Evolutionary conservation across 2,329 filamentous ascomycete species (phyloP).

Genomic region (Aspergillus awamori): DNA sequence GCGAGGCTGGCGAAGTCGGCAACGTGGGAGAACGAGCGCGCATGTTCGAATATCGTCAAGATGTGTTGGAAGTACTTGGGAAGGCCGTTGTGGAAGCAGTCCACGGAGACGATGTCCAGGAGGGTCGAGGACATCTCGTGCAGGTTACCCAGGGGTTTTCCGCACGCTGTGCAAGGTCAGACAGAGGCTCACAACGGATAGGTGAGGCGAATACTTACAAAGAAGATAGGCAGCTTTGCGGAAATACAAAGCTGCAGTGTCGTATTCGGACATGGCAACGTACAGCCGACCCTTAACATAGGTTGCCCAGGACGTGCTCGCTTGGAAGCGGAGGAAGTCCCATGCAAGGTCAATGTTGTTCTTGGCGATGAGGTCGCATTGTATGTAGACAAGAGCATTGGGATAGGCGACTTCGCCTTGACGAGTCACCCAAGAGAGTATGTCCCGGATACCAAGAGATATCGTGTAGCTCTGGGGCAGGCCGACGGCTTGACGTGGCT

Average conservation of each 20-base stretch:
- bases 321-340: slow-evolving; percentile 68
- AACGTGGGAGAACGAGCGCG: slow-evolving; percentile 76
- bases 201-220: slow-evolving; percentile 62
- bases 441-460: slow-evolving; percentile 47
- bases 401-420: slow-evolving; percentile 59
- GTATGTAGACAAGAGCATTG: slow-evolving; percentile 66
- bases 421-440: slow-evolving; percentile 52
- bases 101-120: slow-evolving; percentile 73
- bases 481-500: slow-evolving; percentile 44
- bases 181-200: neutral
- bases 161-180: slow-evolving; percentile 42
- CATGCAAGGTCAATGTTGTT: slow-evolving; percentile 67
- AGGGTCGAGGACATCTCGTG: slow-evolving; percentile 60
- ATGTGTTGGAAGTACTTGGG: slow-evolving; percentile 87
- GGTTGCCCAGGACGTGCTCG: slow-evolving; percentile 60
- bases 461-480: slow-evolving; percentile 47
- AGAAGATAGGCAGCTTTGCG: slow-evolving; percentile 80
- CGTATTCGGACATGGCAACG: slow-evolving; percentile 72
- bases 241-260: slow-evolving; percentile 74
- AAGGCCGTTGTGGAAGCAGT: slow-evolving; percentile 69
- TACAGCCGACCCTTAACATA: slow-evolving; percentile 85
- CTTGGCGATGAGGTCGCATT: slow-evolving; percentile 68
- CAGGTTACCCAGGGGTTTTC: slow-evolving; percentile 49
- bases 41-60: slow-evolving; percentile 76
- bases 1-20: slow-evolving; percentile 80